Percentiles rank a stretch among this genome's conserved stretches.
phyloP scores from a whole-genome alignment of 2,329 filamentous ascomycete genomes.

The Fonsecaea erecta region DNA sequence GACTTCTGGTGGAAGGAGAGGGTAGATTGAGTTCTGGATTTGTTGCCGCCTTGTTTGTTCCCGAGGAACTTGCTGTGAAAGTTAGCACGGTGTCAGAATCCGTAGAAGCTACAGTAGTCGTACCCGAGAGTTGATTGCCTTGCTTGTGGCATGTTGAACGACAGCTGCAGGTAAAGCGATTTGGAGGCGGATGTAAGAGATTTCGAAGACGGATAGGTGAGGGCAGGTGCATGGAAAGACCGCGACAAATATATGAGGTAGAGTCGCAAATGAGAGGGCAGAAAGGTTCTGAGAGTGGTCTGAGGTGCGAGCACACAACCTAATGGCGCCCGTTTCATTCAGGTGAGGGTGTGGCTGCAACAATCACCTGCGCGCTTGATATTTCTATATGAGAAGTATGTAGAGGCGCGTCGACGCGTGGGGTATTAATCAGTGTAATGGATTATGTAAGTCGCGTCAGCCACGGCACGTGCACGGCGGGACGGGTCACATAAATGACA shows the following conservation, averaged over 20 bases:
- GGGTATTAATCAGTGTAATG: slow-evolving; percentile 7
- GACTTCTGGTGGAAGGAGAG: slow-evolving; percentile 40
- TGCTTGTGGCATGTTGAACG: slow-evolving; percentile 35
- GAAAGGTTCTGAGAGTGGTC: neutral
- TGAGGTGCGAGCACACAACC: neutral
- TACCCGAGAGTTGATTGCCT: slow-evolving; percentile 90
- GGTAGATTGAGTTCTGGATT: slow-evolving; percentile 47
- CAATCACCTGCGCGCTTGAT: neutral
- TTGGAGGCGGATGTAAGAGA: neutral
- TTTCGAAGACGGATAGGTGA: neutral
- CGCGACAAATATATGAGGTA: neutral
- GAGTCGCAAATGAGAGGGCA: neutral
- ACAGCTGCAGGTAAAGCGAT: neutral
- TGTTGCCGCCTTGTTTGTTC: slow-evolving; percentile 69
- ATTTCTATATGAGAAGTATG: neutral
- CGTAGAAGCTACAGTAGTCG: slow-evolving; percentile 65
- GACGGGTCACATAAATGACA: too few relatives aligned
- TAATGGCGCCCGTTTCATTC: slow-evolving; percentile 22
- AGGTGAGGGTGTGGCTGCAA: neutral
- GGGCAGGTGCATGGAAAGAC: neutral
- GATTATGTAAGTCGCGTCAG: slow-evolving; percentile 5
- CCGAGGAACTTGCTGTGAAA: slow-evolving; percentile 80
- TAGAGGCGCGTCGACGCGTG: slow-evolving; percentile 27
- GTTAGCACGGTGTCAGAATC: slow-evolving; percentile 15
- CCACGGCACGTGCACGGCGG: too few relatives aligned